Conservation (phyloP, 2,329 filamentous ascomycete genomes). For the Nannizzia gypsea region DNA sequence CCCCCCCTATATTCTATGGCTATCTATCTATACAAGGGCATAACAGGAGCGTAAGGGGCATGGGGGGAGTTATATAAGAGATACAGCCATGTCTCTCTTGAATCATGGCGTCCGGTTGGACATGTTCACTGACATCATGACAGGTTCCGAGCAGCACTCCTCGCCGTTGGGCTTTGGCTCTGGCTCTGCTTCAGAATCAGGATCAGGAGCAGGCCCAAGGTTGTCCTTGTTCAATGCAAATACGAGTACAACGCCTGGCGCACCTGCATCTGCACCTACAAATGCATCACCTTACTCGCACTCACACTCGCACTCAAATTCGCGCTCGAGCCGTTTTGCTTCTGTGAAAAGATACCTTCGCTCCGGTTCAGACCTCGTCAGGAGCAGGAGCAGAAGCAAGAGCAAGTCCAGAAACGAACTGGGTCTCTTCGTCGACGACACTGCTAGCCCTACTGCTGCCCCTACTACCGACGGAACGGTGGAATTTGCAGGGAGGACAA, state of each 20-base stretch:
- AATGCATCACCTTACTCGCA: neutral
- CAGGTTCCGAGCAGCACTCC: neutral
- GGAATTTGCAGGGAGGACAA: neutral
- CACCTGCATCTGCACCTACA: neutral
- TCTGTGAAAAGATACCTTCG: slow-evolving; percentile 15
- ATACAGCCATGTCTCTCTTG: neutral
- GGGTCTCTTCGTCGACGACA: neutral
- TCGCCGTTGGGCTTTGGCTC: neutral
- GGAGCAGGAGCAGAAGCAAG: neutral
- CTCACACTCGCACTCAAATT: slow-evolving; percentile 4
- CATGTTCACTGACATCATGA: slow-evolving; percentile 2
- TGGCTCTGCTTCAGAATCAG: neutral
- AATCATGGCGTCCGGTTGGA: neutral
- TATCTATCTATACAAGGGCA: no score
- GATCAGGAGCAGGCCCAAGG: neutral
- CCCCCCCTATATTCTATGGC: no score
- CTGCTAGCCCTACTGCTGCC: neutral
- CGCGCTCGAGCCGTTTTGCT: slow-evolving; percentile 12
- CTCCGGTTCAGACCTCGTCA: neutral
- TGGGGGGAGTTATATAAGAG: neutral
- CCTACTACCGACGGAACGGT: neutral
- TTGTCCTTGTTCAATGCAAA: slow-evolving; percentile 2
- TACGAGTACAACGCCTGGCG: neutral
- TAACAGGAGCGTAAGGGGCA: no score
- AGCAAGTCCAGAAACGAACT: neutral